Percentiles rank a stretch among this genome's conserved stretches.
phyloP scores from a whole-genome alignment of 441 rosid species.

The Pelargonium fulgidum region DNA sequence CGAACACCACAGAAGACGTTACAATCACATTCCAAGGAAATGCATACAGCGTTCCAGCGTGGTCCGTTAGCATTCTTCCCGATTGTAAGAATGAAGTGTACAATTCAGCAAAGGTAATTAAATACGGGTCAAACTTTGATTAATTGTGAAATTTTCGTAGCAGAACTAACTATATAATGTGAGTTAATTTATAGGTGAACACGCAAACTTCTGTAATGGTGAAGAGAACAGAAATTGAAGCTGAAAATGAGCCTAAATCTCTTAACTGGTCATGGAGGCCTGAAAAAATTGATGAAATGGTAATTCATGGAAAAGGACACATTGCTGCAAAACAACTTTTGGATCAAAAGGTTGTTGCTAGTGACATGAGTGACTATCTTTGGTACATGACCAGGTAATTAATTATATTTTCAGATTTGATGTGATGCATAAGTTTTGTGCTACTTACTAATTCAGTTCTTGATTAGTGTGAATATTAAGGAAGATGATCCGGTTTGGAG shows the following conservation, averaged over 20 bases:
- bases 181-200: neutral
- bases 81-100: neutral
- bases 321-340: constrained; percentile 23
- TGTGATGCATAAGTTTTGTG: neutral
- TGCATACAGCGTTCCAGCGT: neutral
- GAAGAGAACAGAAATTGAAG: neutral
- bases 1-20: neutral
- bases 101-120: neutral
- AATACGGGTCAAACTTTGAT: too few species aligned
- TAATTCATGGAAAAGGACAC: neutral
- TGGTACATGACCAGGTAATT: constrained; percentile 24
- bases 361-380: constrained; percentile 28
- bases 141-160: neutral
- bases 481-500: constrained; percentile 9
- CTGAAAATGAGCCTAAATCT: neutral
- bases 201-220: neutral
- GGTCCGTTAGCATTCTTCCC: constrained; percentile 3
- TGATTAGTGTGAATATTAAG: constrained; percentile 14
- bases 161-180: neutral
- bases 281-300: neutral
- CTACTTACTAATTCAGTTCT: neutral
- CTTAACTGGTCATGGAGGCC: constrained; percentile 8
- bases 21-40: constrained; percentile 3
- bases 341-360: constrained; percentile 23
- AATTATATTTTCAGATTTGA: neutral